phyloP scores from a whole-genome alignment of 345 rosid species.

The Hibiscus mutabilis region DNA sequence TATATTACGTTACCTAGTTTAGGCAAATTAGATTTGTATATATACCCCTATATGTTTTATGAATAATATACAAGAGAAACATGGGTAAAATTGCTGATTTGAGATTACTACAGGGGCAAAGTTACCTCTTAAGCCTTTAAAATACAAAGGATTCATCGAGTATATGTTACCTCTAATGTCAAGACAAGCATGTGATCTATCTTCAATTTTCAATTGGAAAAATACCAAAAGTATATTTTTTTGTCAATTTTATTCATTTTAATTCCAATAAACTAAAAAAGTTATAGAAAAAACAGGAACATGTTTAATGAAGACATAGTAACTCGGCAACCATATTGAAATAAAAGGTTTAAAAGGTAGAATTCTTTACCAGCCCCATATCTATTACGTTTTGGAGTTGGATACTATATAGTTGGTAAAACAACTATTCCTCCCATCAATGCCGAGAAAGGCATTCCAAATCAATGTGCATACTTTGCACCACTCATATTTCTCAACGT shows the following conservation, averaged over 20 bases:
- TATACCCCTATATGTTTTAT: too few relatives aligned
- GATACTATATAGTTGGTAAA: background rate
- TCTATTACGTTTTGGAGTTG: background rate
- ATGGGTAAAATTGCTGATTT: too few relatives aligned
- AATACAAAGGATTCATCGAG: background rate
- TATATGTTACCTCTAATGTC: background rate
- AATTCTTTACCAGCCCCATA: conserved; percentile 9
- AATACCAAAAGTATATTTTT: background rate
- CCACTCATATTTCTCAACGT: background rate
- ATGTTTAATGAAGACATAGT: background rate
- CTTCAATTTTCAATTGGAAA: background rate
- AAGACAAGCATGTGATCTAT: background rate
- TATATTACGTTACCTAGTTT: too few relatives aligned
- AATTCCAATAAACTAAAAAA: background rate
- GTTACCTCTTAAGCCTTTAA: too few relatives aligned
- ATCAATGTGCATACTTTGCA: background rate
- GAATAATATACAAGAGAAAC: too few relatives aligned
- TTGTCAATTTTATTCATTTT: background rate
- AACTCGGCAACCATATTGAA: background rate
- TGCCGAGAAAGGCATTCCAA: background rate
- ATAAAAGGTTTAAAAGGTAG: conserved; percentile 1
- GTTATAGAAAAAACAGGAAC: background rate
- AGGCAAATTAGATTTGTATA: too few relatives aligned
- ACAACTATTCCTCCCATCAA: background rate
- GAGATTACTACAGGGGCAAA: too few relatives aligned